A percentile compares a stretch with the other conserved stretches of the same genome.
phyloP scores from a whole-genome alignment of 139 green algal species.

The Chlamydomonas incerta region DNA sequence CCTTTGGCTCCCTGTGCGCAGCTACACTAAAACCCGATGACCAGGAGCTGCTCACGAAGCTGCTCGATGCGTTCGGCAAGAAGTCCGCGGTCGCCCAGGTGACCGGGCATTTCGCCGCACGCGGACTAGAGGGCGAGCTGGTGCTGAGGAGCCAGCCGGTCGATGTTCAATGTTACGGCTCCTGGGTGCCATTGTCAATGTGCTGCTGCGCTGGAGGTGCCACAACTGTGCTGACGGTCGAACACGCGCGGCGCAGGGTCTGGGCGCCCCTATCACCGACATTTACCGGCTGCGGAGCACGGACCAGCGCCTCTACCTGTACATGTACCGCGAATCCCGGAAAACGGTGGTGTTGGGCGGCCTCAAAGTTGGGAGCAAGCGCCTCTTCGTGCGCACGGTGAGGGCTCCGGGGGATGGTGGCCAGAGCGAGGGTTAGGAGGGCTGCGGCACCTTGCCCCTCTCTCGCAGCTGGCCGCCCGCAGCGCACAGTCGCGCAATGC shows the following conservation, averaged over 20 bases:
- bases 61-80: slow-evolving; percentile 53
- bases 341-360: slow-evolving; percentile 67
- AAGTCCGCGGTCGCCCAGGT: slow-evolving; percentile 47
- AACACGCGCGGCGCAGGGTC: slow-evolving; percentile 21
- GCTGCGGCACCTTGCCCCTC: no score
- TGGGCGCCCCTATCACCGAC: slow-evolving; percentile 49
- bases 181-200: no score
- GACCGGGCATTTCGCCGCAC: not conserved
- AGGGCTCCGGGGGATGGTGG: no score
- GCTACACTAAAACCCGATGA: slow-evolving; percentile 6
- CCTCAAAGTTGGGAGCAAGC: slow-evolving; percentile 79
- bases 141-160: no score
- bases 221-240: no score
- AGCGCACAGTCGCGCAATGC: no score
- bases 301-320: slow-evolving; percentile 57
- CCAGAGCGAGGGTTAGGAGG: no score
- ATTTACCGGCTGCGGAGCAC: slow-evolving; percentile 46
- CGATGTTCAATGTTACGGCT: no score
- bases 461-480: no score
- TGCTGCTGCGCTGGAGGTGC: no score
- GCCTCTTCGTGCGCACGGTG: slow-evolving; percentile 69
- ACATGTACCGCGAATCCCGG: slow-evolving; percentile 40
- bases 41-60: not conserved
- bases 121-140: no score
- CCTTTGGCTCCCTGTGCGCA: no score